Percentiles rank a stretch among this genome's conserved stretches.
phyloP scores from a whole-genome alignment of 2,329 filamentous ascomycete species.

The Coniosporium uncinatum region DNA sequence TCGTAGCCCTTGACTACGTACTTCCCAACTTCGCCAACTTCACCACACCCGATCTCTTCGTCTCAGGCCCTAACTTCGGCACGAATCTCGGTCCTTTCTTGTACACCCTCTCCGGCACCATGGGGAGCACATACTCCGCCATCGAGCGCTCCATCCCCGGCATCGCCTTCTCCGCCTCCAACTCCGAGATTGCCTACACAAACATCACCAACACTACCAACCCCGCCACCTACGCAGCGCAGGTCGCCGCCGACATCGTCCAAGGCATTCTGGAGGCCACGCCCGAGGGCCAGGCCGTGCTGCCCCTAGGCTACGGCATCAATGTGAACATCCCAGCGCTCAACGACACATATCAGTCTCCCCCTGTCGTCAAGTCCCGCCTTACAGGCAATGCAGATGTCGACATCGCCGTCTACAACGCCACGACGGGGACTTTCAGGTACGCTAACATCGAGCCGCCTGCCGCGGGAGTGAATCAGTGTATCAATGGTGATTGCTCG shows the following conservation, averaged over 20 bases:
- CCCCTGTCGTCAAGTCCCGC: conserved; percentile 39
- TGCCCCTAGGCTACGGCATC: conserved; percentile 46
- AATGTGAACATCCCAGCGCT: conserved; percentile 42
- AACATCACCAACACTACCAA: conserved; percentile 26
- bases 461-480: conserved; percentile 38
- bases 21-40: conserved; percentile 43
- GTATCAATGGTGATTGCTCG: conserved; percentile 44
- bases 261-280: conserved; percentile 35
- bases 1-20: conserved; percentile 51
- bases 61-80: conserved; percentile 51
- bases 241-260: conserved; percentile 37
- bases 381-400: conserved; percentile 43
- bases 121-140: conserved; percentile 45
- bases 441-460: conserved; percentile 38
- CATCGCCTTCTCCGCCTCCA: conserved; percentile 39
- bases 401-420: conserved; percentile 38
- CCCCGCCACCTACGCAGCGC: conserved; percentile 36
- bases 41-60: conserved; percentile 44
- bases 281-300: conserved; percentile 15
- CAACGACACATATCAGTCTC: conserved; percentile 29
- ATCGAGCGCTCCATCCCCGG: conserved; percentile 43
- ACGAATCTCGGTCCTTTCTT: conserved; percentile 48
- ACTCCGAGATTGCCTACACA: conserved; percentile 1
- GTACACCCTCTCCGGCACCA: conserved; percentile 44
- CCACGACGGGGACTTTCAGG: conserved; percentile 35